Percentiles rank a stretch among this genome's conserved stretches.
Evolutionary conservation across 352 stramenopile genomes (phyloP).

Genomic region (Phytopythium cucurbitacearum): DNA sequence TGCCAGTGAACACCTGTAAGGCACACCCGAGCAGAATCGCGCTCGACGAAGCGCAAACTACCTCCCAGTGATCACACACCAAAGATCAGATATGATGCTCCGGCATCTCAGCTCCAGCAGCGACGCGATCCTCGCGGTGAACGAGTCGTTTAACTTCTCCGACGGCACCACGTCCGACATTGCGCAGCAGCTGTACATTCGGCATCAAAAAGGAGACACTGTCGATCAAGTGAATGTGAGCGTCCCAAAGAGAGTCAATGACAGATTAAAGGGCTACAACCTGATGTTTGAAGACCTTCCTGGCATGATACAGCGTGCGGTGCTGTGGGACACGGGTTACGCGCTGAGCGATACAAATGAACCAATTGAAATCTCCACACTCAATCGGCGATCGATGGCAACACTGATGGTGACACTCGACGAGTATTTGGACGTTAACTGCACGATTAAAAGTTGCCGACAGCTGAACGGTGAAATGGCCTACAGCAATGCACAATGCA

Average conservation of each 20-base stretch:
- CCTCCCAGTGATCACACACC: too few species aligned
- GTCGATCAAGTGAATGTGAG: constrained; percentile 10
- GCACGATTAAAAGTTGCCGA: constrained; percentile 12
- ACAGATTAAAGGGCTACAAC: too few species aligned
- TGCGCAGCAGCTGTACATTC: constrained; percentile 22
- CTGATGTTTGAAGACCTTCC: constrained; percentile 18
- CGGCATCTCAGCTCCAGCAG: too few species aligned
- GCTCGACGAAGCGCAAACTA: too few species aligned
- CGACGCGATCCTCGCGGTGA: too few species aligned
- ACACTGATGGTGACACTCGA: constrained; percentile 17
- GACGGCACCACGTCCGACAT: constrained; percentile 29
- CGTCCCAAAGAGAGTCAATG: too few species aligned
- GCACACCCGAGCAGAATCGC: too few species aligned
- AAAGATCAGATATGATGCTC: too few species aligned
- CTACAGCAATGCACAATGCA: constrained; percentile 16
- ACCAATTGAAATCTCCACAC: constrained; percentile 22
- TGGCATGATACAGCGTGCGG: constrained; percentile 35
- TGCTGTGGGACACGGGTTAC: constrained; percentile 59
- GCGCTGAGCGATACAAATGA: constrained; percentile 12
- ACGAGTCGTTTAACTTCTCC: neutral
- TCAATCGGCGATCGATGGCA: constrained; percentile 21
- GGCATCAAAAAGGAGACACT: constrained; percentile 8
- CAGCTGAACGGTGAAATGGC: constrained; percentile 8
- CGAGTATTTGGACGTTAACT: constrained; percentile 16
- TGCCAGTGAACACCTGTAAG: too few species aligned